phyloP scores from a whole-genome alignment of 305 asterid genomes.

The Fraxinus latifolia region DNA sequence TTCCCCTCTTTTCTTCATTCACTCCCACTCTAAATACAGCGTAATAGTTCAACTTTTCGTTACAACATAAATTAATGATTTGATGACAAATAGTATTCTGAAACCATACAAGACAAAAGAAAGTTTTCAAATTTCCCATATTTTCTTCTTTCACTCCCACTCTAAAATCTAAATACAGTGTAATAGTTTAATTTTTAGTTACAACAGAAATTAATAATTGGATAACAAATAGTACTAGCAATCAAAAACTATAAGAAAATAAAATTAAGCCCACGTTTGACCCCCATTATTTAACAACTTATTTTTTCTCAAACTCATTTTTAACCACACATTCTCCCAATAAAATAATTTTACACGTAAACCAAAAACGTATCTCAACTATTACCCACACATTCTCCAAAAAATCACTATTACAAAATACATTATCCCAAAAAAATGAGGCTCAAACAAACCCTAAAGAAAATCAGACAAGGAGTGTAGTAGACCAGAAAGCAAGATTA shows the following conservation, averaged over 20 bases:
- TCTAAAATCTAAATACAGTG: constrained; percentile 2
- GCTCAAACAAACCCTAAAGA: neutral
- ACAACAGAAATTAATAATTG: neutral
- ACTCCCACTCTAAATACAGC: neutral
- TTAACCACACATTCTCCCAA: neutral
- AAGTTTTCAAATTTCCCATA: neutral
- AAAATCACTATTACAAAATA: neutral
- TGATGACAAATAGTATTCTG: neutral
- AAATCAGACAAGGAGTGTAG: neutral
- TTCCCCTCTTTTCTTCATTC: neutral
- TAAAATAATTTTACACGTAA: neutral
- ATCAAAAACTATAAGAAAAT: neutral
- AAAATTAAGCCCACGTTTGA: neutral
- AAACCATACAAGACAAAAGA: neutral
- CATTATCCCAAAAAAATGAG: neutral
- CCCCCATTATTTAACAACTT: neutral
- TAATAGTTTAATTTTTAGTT: constrained; percentile 4
- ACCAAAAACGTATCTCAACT: neutral
- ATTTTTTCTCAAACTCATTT: neutral
- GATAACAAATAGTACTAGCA: neutral
- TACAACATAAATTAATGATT: neutral
- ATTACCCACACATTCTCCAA: neutral
- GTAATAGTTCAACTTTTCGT: constrained; percentile 7
- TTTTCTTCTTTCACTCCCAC: neutral
- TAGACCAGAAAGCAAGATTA: neutral